These are phyloP conservation scores for Herpetospermum pedunculosum DNA, from an alignment of 306 rosid genomes.

Conservation along the genomic window DNA sequence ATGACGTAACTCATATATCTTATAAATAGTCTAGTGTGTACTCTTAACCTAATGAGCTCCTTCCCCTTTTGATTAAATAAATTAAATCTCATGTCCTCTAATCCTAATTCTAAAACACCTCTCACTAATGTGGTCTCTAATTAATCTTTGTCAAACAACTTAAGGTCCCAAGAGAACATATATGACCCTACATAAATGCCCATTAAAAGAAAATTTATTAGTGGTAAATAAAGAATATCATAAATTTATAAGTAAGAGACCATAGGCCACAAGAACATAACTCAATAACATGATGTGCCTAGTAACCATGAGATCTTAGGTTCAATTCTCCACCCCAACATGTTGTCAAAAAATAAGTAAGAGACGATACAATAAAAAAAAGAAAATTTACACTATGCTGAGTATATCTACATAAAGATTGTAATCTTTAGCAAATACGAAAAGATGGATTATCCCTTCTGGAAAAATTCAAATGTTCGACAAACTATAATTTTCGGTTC, in stretches of 20 bases:
- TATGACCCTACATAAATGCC: conserved; percentile 49
- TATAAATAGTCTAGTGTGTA: no score
- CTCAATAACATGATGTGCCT: no score
- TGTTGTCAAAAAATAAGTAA: no score
- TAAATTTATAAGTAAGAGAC: no score
- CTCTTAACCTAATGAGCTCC: background rate
- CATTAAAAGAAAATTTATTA: background rate
- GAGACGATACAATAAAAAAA: no score
- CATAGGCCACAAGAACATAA: no score
- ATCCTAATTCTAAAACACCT: background rate
- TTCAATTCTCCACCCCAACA: no score
- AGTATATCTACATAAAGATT: conserved; percentile 80
- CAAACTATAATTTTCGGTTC: background rate
- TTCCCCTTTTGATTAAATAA: conserved; percentile 4
- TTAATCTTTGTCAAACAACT: no score
- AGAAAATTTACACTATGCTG: conserved; percentile 65
- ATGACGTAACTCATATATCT: no score
- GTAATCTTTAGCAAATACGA: conserved; percentile 87
- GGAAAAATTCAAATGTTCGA: conserved; percentile 98
- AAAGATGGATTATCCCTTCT: conserved; percentile 85
- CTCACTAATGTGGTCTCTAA: background rate
- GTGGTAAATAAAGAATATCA: no score
- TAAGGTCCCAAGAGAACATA: conserved; percentile 53
- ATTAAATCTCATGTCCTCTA: background rate
- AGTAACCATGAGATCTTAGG: no score